Percentiles rank a stretch among this genome's conserved stretches.
Conservation (phyloP, 352 stramenopile species). For the Phytophthora agathidicida region DNA sequence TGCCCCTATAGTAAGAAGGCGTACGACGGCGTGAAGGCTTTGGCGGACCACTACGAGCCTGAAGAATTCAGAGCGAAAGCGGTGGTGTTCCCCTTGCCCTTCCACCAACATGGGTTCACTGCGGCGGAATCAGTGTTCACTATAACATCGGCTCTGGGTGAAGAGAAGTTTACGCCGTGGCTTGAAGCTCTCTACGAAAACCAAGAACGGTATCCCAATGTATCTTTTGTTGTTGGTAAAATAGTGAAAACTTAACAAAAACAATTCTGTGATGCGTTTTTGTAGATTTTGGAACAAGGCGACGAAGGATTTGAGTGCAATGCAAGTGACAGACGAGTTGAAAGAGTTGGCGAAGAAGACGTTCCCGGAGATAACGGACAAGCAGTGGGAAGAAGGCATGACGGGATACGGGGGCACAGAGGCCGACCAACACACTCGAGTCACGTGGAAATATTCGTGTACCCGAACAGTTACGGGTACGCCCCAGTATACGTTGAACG, state of each 20-base stretch:
- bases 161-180: constrained; percentile 61
- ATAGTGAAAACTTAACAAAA: background rate
- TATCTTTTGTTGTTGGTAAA: background rate
- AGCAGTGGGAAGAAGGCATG: constrained; percentile 73
- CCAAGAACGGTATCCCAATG: constrained; percentile 58
- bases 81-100: constrained; percentile 74
- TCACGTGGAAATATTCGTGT: constrained; percentile 79
- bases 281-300: constrained; percentile 75
- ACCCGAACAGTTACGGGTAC: constrained; percentile 70
- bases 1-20: constrained; percentile 71
- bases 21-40: constrained; percentile 69
- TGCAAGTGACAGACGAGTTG: constrained; percentile 68
- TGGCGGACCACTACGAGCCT: constrained; percentile 59
- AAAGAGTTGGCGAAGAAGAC: constrained; percentile 59
- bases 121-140: constrained; percentile 65
- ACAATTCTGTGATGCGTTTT: no score
- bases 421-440: constrained; percentile 54
- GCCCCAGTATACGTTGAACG: constrained; percentile 82
- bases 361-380: constrained; percentile 57
- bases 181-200: constrained; percentile 74
- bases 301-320: constrained; percentile 64
- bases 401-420: constrained; percentile 70
- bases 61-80: constrained; percentile 63
- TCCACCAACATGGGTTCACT: constrained; percentile 75
- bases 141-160: constrained; percentile 57